Percentiles rank a stretch among this genome's conserved stretches.
Conservation (phyloP, 306 rosid genomes). For the Gynostemma pentaphyllum region DNA sequence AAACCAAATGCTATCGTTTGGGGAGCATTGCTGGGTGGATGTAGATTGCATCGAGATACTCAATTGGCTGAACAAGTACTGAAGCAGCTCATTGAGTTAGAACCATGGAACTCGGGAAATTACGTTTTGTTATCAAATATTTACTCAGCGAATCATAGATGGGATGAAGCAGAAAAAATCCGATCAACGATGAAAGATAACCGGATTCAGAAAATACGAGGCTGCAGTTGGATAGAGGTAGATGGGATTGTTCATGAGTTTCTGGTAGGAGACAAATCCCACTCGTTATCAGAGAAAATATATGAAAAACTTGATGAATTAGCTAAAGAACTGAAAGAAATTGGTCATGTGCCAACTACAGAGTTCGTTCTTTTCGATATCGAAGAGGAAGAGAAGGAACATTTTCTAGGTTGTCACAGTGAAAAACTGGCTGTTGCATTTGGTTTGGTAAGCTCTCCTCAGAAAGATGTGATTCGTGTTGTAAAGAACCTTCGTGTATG, state of each 20-base stretch:
- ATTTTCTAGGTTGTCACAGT: conserved; percentile 52
- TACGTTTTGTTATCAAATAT: conserved; percentile 57
- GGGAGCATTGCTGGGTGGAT: conserved; percentile 66
- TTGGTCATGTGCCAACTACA: conserved; percentile 55
- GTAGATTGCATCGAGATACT: conserved; percentile 49
- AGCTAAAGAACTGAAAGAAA: conserved; percentile 43
- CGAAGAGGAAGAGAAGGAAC: conserved; percentile 70
- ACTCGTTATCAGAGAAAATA: conserved; percentile 40
- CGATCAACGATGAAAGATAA: conserved; percentile 41
- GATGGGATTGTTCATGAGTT: conserved; percentile 51
- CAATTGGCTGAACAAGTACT: conserved; percentile 45
- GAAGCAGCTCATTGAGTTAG: conserved; percentile 52
- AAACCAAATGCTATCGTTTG: conserved; percentile 49
- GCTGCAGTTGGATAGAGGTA: conserved; percentile 64
- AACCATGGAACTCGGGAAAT: conserved; percentile 70
- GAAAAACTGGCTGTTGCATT: conserved; percentile 68
- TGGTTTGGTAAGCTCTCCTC: conserved; percentile 33
- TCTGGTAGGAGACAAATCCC: conserved; percentile 58
- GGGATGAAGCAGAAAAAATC: conserved; percentile 50
- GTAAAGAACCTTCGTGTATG: conserved; percentile 69
- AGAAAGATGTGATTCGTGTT: conserved; percentile 39
- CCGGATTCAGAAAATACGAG: conserved; percentile 47
- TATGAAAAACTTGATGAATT: conserved; percentile 43
- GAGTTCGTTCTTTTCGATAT: conserved; percentile 59
- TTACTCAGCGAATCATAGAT: conserved; percentile 46